Percentiles rank a stretch among this genome's conserved stretches.
Evolutionary conservation across 345 rosid species (phyloP).

Genomic region (Salix viminalis): DNA sequence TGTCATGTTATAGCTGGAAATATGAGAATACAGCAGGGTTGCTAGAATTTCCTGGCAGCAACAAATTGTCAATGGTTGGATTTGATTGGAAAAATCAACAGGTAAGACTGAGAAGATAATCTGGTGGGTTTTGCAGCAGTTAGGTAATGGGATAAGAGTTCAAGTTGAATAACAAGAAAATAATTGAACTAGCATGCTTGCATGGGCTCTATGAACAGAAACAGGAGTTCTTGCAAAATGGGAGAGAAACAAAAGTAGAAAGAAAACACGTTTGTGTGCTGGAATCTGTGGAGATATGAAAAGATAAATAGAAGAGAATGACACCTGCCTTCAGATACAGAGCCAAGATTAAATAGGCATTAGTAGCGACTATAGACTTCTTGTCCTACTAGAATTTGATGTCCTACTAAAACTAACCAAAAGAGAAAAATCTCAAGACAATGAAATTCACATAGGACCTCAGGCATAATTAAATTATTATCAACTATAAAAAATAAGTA

Average conservation of each 20-base stretch:
- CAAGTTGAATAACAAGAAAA: no score
- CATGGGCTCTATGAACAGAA: no score
- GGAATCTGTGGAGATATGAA: not conserved
- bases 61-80: not conserved
- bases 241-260: no score
- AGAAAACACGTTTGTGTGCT: not conserved
- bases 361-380: no score
- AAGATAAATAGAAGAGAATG: not conserved
- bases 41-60: not conserved
- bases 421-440: not conserved
- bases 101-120: no score
- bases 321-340: not conserved
- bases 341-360: no score
- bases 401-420: not conserved
- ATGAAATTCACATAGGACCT: not conserved
- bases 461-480: not conserved
- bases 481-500: not conserved
- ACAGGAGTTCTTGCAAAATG: no score
- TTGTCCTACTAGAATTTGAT: no score
- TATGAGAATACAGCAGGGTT: not conserved
- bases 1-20: not conserved
- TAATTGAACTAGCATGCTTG: no score
- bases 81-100: not conserved
- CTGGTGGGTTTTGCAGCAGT: no score
- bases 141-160: no score